Evolutionary conservation across 352 stramenopile species (phyloP), one percentile per base, ranked within the genome.

Genomic region (Phytophthora macrochlamydospora): DNA sequence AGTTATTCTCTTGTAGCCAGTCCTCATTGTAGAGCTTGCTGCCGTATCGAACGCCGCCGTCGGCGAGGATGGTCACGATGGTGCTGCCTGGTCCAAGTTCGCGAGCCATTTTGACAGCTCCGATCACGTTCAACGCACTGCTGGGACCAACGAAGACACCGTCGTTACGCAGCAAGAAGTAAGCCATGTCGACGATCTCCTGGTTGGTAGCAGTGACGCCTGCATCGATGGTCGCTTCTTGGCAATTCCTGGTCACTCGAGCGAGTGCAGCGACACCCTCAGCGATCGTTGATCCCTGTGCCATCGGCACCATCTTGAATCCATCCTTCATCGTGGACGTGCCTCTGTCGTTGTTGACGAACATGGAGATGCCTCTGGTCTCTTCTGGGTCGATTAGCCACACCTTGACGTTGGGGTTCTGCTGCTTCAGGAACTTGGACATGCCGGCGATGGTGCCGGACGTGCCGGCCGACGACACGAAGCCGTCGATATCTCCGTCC

Each of bases 151-250:
- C 94, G 74, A 98, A 98, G 68, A 98, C 75, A 3, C 81, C 81
- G 61, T 98, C 93, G 56, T 97, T 76, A 42, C 81, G 92, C 35
- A 97, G 75, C 44, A 98, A 54, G 51, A 90, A 88, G 62, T 97
- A 94, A 5, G 92, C 90, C 93, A 98, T 98, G 57, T 93, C 85
- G 44, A 98, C 96, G 50, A 97, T 93, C 76, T 98, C 93, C 54
- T 97, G 86, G 63, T 97, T 96, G 1, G 89, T 89, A 44, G 94
- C 93, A 53, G 91, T 91, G 71, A 98, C 86, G 30, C 97, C 93
- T 62, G 92, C 83, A 71, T 98, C 95, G 4, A 98, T 76, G 29
- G 96, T 71, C 1, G 79, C 86, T 7, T 94, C 81, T 59, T 94
- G 92, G 46, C 96, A 90, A 78, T 98, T 98, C 29, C 89, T 87